Conservation (phyloP, 768 basidiomycete species). For the Mycena galopus region DNA sequence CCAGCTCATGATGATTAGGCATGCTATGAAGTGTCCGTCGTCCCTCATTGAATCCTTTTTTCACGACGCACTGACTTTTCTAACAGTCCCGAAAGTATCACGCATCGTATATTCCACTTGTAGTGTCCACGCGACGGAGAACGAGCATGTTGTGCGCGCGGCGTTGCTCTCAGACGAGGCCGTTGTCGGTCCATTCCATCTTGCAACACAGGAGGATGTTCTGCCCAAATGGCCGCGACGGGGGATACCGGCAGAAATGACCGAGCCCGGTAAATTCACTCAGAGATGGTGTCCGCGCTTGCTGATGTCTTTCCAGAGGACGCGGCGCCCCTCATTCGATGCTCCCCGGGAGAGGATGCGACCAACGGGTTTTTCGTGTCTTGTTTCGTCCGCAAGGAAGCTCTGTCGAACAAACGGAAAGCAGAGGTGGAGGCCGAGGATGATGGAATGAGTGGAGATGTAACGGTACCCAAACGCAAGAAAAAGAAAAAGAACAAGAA, state of each 20-base stretch:
- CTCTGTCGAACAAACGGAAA: slow-evolving; percentile 42
- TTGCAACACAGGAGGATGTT: slow-evolving; percentile 77
- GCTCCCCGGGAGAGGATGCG: slow-evolving; percentile 84
- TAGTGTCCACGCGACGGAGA: slow-evolving; percentile 90
- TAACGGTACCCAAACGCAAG: slow-evolving; percentile 31
- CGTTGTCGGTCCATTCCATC: slow-evolving; percentile 65
- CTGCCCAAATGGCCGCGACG: slow-evolving; percentile 88
- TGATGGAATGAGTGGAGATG: slow-evolving; percentile 13
- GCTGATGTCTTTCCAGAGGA: slow-evolving; percentile 51
- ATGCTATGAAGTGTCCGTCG: slow-evolving; percentile 92
- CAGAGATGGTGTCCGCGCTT: neutral
- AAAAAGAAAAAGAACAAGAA: slow-evolving; percentile 41
- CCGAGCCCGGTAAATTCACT: slow-evolving; percentile 58
- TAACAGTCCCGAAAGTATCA: slow-evolving; percentile 77
- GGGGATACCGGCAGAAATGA: slow-evolving; percentile 77
- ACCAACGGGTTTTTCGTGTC: slow-evolving; percentile 99
- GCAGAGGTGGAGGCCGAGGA: slow-evolving; percentile 35
- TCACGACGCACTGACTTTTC: slow-evolving; percentile 16
- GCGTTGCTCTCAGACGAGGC: slow-evolving; percentile 84
- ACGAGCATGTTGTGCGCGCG: slow-evolving; percentile 89
- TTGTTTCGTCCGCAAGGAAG: slow-evolving; percentile 73
- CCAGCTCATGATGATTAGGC: slow-evolving; percentile 91
- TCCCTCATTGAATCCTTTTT: slow-evolving; percentile 19
- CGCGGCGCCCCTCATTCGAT: slow-evolving; percentile 76
- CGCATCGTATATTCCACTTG: slow-evolving; percentile 99